Evolutionary conservation across 805 yeast species (phyloP).

Genomic region (Phaffomyces opuntiae): DNA sequence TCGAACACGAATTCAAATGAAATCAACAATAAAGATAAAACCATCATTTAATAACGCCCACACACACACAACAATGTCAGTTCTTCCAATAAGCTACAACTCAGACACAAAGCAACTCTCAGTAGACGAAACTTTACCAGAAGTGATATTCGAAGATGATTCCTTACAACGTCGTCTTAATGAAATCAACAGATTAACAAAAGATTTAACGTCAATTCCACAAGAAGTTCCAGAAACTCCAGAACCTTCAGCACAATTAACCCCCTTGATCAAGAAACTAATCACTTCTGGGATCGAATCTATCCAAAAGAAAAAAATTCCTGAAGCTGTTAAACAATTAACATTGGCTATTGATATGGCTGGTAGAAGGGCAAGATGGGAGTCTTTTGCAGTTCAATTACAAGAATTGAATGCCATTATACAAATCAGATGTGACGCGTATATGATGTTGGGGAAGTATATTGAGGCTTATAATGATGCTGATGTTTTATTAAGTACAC

Average conservation of each 20-base stretch:
- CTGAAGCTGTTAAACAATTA: conserved; percentile 59
- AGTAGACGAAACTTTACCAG: neutral
- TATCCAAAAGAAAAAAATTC: conserved; percentile 46
- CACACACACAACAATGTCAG: neutral
- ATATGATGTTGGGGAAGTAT: conserved; percentile 46
- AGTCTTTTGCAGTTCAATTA: conserved; percentile 62
- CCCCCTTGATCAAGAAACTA: conserved; percentile 56
- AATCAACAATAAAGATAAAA: neutral
- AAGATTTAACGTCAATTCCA: conserved; percentile 26
- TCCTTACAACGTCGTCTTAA: conserved; percentile 2
- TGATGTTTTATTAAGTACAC: conserved; percentile 32
- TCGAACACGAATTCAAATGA: neutral
- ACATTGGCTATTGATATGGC: conserved; percentile 63
- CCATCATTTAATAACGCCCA: neutral
- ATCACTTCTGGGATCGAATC: conserved; percentile 57
- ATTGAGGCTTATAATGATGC: conserved; percentile 62
- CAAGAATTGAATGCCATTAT: conserved; percentile 62
- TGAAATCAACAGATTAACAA: conserved; percentile 28
- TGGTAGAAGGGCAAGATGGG: conserved; percentile 62
- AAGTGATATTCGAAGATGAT: conserved; percentile 2
- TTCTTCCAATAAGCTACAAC: conserved; percentile 2
- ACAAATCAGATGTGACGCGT: conserved; percentile 67
- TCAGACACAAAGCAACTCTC: conserved; percentile 3
- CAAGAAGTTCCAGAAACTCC: conserved; percentile 48
- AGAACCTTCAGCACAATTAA: conserved; percentile 44